Conservation (phyloP, 202 grass and related monocot genomes). For the Dendrocalamus latiflorus region DNA sequence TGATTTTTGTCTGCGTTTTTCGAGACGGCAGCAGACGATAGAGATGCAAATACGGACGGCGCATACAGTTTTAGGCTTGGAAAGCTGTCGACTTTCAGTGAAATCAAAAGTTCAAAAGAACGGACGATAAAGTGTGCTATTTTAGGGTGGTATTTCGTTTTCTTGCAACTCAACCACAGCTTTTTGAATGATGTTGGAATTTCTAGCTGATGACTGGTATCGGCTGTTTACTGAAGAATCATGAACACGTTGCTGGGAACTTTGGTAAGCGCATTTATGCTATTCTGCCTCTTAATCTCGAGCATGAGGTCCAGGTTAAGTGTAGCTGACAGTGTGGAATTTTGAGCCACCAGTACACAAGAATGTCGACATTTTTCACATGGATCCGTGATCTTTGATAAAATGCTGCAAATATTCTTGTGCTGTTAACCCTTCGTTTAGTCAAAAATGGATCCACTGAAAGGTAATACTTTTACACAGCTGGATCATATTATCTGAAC, state of each 20-base stretch:
- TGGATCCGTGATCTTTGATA: neutral
- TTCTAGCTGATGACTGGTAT: neutral
- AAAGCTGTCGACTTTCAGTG: no score
- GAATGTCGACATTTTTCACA: neutral
- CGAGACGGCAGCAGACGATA: no score
- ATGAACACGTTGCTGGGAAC: neutral
- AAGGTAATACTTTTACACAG: neutral
- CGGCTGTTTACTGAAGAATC: conserved; percentile 10
- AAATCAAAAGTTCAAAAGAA: no score
- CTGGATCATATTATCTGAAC: neutral
- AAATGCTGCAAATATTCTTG: neutral
- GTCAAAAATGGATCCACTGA: neutral
- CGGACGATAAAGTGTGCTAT: neutral
- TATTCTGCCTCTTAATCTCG: no score
- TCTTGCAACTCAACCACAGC: neutral
- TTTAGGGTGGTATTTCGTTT: neutral
- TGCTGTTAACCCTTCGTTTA: neutral
- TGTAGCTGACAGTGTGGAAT: neutral
- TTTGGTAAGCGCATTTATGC: conserved; percentile 5
- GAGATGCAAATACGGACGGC: no score
- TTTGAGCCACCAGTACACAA: neutral
- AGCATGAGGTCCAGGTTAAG: neutral
- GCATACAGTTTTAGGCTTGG: no score
- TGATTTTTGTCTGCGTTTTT: no score
- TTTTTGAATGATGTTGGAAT: neutral